Conservation (phyloP, 1,284 basidiomycete genomes). For the Flammula alnicola region DNA sequence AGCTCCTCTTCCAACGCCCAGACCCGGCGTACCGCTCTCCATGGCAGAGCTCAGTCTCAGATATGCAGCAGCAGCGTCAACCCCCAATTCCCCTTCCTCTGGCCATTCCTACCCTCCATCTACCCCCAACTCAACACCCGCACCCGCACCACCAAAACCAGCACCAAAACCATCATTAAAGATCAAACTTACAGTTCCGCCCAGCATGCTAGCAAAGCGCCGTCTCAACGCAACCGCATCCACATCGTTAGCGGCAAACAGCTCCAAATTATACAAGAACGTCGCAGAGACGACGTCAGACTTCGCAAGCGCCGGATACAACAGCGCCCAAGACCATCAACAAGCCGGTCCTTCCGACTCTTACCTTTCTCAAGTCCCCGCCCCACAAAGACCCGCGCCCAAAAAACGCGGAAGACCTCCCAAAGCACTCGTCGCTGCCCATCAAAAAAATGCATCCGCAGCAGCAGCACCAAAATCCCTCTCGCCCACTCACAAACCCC, state of each 20-base stretch:
- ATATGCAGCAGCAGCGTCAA: constrained; percentile 21
- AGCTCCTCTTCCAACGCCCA: constrained; percentile 16
- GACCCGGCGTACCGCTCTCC: constrained; percentile 31
- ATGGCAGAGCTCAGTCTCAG: constrained; percentile 37
- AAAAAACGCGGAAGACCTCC: constrained; percentile 62
- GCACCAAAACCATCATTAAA: constrained; percentile 67
- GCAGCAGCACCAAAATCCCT: constrained; percentile 25
- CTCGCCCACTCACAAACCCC: constrained; percentile 18
- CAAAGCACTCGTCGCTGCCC: constrained; percentile 40
- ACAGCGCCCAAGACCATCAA: too few species aligned
- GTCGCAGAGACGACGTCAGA: constrained; percentile 36
- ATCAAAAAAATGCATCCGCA: constrained; percentile 17
- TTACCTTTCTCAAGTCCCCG: constrained; percentile 13
- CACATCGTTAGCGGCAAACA: constrained; percentile 25
- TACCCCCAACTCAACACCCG: constrained; percentile 18
- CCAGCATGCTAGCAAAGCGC: constrained; percentile 50
- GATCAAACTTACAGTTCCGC: constrained; percentile 75
- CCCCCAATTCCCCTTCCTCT: constrained; percentile 24
- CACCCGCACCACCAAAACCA: constrained; percentile 25
- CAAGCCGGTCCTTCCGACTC: too few species aligned
- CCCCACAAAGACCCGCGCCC: constrained; percentile 27
- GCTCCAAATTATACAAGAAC: constrained; percentile 30
- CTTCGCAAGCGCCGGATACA: constrained; percentile 38
- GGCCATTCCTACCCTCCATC: constrained; percentile 24
- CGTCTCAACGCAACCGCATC: too few species aligned